Conservation (phyloP, 495 filamentous ascomycete genomes). For the Aspergillus conjunctus region DNA sequence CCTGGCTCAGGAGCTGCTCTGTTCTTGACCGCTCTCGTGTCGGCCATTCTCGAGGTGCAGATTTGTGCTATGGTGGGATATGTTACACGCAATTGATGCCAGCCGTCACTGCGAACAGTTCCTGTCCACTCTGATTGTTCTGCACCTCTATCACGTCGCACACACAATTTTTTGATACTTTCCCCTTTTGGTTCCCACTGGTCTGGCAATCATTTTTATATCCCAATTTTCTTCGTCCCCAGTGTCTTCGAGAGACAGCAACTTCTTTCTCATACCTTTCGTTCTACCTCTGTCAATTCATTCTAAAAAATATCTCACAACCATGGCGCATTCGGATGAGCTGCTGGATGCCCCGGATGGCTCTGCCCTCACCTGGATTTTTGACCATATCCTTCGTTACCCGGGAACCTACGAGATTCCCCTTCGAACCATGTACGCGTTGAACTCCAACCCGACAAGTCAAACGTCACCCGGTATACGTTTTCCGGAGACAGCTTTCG, state of each 20-base stretch:
- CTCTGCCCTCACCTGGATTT: slow-evolving; percentile 57
- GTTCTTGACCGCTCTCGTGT: slow-evolving; percentile 8
- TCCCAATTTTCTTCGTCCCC: slow-evolving; percentile 11
- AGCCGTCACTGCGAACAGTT: slow-evolving; percentile 29
- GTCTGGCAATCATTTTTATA: slow-evolving; percentile 22
- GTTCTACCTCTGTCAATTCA: neutral
- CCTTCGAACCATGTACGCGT: slow-evolving; percentile 70
- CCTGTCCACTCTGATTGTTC: slow-evolving; percentile 23
- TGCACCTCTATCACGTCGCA: slow-evolving; percentile 31
- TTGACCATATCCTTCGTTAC: slow-evolving; percentile 70
- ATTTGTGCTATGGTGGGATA: slow-evolving; percentile 25
- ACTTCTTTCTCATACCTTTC: slow-evolving; percentile 2
- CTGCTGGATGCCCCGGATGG: slow-evolving; percentile 41
- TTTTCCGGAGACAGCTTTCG: slow-evolving; percentile 37
- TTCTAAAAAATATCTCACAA: slow-evolving; percentile 4
- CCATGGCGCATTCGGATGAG: slow-evolving; percentile 31
- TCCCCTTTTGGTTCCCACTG: slow-evolving; percentile 17
- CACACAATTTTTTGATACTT: slow-evolving; percentile 18
- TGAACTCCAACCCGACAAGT: slow-evolving; percentile 63
- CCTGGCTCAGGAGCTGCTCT: slow-evolving; percentile 19
- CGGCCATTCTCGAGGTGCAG: slow-evolving; percentile 24
- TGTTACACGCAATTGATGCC: slow-evolving; percentile 31
- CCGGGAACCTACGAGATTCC: slow-evolving; percentile 71
- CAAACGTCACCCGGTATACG: slow-evolving; percentile 36
- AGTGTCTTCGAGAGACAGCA: slow-evolving; percentile 6